These are phyloP conservation scores for Cladobotryum mycophilum DNA, from an alignment of 2,329 filamentous ascomycete species.

Conservation along the genomic window DNA sequence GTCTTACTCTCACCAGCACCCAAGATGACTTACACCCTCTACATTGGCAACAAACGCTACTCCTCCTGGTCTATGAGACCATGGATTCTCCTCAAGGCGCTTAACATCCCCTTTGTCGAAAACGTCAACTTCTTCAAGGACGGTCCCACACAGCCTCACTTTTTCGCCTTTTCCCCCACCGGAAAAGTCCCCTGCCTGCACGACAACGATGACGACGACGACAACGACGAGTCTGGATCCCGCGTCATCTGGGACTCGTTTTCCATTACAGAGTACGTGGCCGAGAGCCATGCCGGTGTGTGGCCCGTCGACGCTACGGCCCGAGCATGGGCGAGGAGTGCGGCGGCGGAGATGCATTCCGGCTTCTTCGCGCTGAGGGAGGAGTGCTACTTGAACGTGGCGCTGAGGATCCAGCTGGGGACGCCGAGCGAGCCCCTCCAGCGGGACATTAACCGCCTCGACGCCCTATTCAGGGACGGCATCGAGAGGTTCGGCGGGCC, in stretches of 20 bases:
- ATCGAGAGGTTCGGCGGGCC: slow-evolving; percentile 35
- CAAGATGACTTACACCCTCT: slow-evolving; percentile 33
- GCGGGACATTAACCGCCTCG: slow-evolving; percentile 30
- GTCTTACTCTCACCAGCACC: not conserved
- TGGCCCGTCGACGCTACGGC: slow-evolving; percentile 36
- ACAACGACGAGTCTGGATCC: not conserved
- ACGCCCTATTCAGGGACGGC: slow-evolving; percentile 32
- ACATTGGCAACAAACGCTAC: slow-evolving; percentile 40
- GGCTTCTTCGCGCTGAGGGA: slow-evolving; percentile 35
- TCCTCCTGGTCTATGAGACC: slow-evolving; percentile 42
- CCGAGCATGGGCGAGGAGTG: slow-evolving; percentile 37
- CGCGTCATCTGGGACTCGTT: slow-evolving; percentile 41
- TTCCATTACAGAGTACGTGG: slow-evolving; percentile 42
- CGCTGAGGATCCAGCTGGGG: slow-evolving; percentile 29
- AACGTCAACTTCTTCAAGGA: slow-evolving; percentile 29
- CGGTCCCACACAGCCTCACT: slow-evolving; percentile 27
- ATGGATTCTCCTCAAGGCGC: slow-evolving; percentile 39
- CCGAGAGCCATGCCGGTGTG: slow-evolving; percentile 35
- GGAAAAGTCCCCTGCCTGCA: slow-evolving; percentile 38
- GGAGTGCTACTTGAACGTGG: slow-evolving; percentile 39
- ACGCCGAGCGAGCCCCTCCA: slow-evolving; percentile 24
- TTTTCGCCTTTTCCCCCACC: slow-evolving; percentile 32
- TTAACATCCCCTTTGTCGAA: slow-evolving; percentile 37
- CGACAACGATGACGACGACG: slow-evolving; percentile 18
- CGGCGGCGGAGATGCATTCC: slow-evolving; percentile 42